phyloP scores from a whole-genome alignment of 495 filamentous ascomycete genomes.

The Mytilinidion resinicola region DNA sequence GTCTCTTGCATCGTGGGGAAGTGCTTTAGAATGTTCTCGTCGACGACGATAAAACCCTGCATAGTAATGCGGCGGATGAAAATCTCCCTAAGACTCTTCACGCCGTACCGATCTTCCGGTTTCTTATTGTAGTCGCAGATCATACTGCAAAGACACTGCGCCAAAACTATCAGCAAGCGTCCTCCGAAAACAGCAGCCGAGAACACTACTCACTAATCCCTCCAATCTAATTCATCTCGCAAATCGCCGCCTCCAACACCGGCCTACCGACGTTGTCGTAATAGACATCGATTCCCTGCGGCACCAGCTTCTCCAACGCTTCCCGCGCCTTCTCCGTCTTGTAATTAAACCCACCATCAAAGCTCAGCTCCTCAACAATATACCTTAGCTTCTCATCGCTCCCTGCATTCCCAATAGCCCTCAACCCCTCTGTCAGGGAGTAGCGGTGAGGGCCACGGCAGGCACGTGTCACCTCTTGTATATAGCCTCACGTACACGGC shows the following conservation, averaged over 20 bases:
- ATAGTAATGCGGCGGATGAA: constrained; percentile 51
- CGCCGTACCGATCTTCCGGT: constrained; percentile 51
- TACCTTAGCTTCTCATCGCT: constrained; percentile 45
- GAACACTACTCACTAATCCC: constrained; percentile 54
- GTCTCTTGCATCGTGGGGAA: constrained; percentile 46
- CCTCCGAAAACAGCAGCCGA: too few relatives aligned
- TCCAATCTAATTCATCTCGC: constrained; percentile 59
- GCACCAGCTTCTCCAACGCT: constrained; percentile 65
- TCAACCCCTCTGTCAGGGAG: too few relatives aligned
- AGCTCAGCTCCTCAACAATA: constrained; percentile 41
- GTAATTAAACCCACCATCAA: constrained; percentile 49
- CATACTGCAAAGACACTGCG: constrained; percentile 52
- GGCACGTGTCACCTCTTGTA: too few relatives aligned
- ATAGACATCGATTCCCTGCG: constrained; percentile 82
- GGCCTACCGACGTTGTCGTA: constrained; percentile 90
- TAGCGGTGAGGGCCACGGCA: too few relatives aligned
- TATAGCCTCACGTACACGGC: too few relatives aligned
- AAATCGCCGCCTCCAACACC: constrained; percentile 66
- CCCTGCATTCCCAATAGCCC: constrained; percentile 64
- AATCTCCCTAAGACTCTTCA: constrained; percentile 56
- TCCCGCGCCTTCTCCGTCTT: constrained; percentile 60
- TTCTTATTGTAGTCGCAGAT: constrained; percentile 70
- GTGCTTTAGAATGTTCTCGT: constrained; percentile 62
- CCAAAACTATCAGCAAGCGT: constrained; percentile 8
- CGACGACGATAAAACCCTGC: constrained; percentile 70